These are phyloP conservation scores for Sugiyamaella paludigena DNA, from an alignment of 1,139 yeast genomes.

Conservation along the genomic window DNA sequence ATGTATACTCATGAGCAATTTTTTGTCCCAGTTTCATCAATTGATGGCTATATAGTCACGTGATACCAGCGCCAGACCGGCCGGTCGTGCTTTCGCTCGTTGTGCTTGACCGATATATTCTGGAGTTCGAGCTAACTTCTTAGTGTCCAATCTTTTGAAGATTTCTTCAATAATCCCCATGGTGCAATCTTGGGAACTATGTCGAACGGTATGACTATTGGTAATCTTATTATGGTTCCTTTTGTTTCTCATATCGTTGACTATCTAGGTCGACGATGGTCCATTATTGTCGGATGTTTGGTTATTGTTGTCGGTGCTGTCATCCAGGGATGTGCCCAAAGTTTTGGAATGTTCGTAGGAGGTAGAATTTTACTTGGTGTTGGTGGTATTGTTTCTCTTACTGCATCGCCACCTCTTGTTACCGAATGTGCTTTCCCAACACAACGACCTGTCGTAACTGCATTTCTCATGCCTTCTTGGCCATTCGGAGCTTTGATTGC, in stretches of 20 bases:
- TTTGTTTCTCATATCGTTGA: conserved; percentile 53
- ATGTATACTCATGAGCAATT: too few species aligned
- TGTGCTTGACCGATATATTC: too few species aligned
- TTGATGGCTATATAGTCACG: conserved; percentile 30
- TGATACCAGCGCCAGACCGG: too few species aligned
- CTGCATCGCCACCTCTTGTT: conserved; percentile 24
- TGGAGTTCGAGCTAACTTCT: conserved; percentile 5
- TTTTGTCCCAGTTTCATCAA: too few species aligned
- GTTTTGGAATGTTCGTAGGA: conserved; percentile 85
- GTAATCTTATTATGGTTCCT: conserved; percentile 66
- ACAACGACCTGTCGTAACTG: conserved; percentile 48
- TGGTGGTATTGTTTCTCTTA: conserved; percentile 76
- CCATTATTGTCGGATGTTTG: conserved; percentile 73
- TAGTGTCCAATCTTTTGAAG: conserved; percentile 37
- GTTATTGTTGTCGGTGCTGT: conserved; percentile 81
- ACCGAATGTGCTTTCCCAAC: conserved; percentile 42
- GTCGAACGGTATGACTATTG: conserved; percentile 17
- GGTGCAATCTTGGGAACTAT: conserved; percentile 43
- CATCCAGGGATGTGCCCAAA: conserved; percentile 73
- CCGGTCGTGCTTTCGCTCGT: too few species aligned
- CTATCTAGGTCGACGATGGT: conserved; percentile 74
- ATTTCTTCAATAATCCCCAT: conserved; percentile 40
- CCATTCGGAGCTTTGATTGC: conserved; percentile 55
- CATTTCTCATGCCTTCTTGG: conserved; percentile 51
- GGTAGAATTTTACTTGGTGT: conserved; percentile 94